These are phyloP conservation scores for Rhododendron ovatum DNA, from an alignment of 148 eudicot genomes.

Conservation along the genomic window DNA sequence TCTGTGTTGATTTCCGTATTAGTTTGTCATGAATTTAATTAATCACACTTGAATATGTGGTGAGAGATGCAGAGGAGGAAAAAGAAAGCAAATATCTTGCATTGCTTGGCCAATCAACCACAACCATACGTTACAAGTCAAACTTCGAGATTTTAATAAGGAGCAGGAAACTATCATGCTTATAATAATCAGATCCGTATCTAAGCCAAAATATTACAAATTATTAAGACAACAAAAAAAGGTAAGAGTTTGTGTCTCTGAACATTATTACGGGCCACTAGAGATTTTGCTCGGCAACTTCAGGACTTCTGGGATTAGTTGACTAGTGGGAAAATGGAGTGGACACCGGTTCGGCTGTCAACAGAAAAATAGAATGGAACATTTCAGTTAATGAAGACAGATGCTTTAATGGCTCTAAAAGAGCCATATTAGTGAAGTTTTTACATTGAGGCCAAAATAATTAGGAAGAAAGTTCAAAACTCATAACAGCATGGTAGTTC, in stretches of 20 bases:
- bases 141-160: background rate
- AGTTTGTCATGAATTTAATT: background rate
- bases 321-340: background rate
- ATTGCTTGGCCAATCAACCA: background rate
- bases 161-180: background rate
- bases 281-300: background rate
- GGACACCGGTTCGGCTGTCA: no score
- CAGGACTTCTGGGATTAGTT: background rate
- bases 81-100: background rate
- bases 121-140: background rate
- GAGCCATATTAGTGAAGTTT: background rate
- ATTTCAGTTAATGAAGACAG: background rate
- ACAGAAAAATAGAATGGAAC: no score
- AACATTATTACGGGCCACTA: background rate
- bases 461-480: background rate
- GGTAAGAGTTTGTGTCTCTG: background rate
- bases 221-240: background rate
- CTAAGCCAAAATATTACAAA: background rate
- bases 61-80: background rate
- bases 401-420: no score
- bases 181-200: background rate
- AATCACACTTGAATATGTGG: background rate
- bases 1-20: background rate
- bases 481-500: background rate
- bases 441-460: background rate